Evolutionary conservation across 2,329 filamentous ascomycete species (phyloP).

Genomic region (Cladosporium velox): DNA sequence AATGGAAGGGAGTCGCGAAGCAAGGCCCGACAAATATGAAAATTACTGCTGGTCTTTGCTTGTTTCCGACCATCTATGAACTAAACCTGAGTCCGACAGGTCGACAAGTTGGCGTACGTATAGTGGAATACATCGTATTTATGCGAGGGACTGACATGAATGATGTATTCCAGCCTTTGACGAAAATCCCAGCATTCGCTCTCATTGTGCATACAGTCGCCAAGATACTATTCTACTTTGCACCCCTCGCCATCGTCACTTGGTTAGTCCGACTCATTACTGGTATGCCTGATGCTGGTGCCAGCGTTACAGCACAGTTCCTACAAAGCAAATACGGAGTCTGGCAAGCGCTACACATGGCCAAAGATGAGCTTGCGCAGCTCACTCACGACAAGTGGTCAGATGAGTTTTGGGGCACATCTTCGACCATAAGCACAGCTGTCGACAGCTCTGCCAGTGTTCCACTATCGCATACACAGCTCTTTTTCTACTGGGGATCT

Average conservation of each 20-base stretch:
- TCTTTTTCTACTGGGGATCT: slow-evolving; percentile 62
- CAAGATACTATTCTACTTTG: slow-evolving; percentile 42
- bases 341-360: slow-evolving; percentile 60
- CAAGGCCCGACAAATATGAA: slow-evolving; percentile 15
- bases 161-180: slow-evolving; percentile 20
- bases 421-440: neutral
- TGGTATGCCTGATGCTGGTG: slow-evolving; percentile 45
- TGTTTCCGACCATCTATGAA: slow-evolving; percentile 53
- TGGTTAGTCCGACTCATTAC: slow-evolving; percentile 47
- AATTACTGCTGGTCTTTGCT: slow-evolving; percentile 39
- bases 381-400: slow-evolving; percentile 61
- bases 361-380: slow-evolving; percentile 57
- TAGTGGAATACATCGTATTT: neutral
- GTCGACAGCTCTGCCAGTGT: neutral
- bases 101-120: slow-evolving; percentile 42
- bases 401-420: slow-evolving; percentile 60
- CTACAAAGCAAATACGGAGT: slow-evolving; percentile 53
- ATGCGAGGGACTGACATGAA: neutral
- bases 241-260: slow-evolving; percentile 46
- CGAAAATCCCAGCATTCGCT: slow-evolving; percentile 39
- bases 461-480: slow-evolving; percentile 34
- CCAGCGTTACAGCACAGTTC: slow-evolving; percentile 53
- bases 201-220: slow-evolving; percentile 31
- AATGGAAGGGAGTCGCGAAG: slow-evolving; percentile 25
- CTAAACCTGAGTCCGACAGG: slow-evolving; percentile 49